These are phyloP conservation scores for Colletotrichum sp. DNA, from an alignment of 2,329 filamentous ascomycete genomes.

Conservation along the genomic window DNA sequence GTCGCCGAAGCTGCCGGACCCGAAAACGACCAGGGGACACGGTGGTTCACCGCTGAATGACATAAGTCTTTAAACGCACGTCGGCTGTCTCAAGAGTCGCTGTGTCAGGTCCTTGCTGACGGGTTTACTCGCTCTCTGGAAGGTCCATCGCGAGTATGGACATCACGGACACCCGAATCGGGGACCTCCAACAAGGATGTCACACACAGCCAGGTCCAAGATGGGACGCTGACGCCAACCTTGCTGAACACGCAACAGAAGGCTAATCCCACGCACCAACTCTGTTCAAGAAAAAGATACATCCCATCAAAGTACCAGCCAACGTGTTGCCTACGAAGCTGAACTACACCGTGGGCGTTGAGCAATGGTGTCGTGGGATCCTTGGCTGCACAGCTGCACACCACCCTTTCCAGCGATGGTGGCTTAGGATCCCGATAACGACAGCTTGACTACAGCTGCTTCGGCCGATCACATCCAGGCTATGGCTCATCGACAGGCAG, in stretches of 20 bases:
- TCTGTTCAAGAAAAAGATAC: not conserved
- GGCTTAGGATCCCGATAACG: constrained; percentile 4
- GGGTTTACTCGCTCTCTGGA: not conserved
- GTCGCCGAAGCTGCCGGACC: not conserved
- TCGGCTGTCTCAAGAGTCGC: not conserved
- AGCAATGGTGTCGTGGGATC: not conserved
- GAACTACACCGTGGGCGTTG: not conserved
- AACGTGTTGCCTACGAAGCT: not conserved
- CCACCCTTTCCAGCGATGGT: not conserved
- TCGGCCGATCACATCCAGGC: not conserved
- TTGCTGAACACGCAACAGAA: not conserved
- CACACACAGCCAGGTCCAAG: not conserved
- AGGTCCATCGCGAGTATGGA: not conserved
- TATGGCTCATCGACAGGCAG: not conserved
- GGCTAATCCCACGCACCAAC: not conserved
- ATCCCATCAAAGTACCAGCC: not conserved
- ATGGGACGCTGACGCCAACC: constrained; percentile 6
- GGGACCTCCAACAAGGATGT: not conserved
- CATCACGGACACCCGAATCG: not conserved
- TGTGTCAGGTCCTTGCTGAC: not conserved
- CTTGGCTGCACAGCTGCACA: not conserved
- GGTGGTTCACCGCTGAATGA: not conserved
- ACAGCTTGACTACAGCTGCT: not conserved
- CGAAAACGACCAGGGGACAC: not conserved
- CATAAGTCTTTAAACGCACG: not conserved